These are phyloP conservation scores for Fusarium bactridioides DNA, from an alignment of 2,329 filamentous ascomycete genomes.

Conservation along the genomic window DNA sequence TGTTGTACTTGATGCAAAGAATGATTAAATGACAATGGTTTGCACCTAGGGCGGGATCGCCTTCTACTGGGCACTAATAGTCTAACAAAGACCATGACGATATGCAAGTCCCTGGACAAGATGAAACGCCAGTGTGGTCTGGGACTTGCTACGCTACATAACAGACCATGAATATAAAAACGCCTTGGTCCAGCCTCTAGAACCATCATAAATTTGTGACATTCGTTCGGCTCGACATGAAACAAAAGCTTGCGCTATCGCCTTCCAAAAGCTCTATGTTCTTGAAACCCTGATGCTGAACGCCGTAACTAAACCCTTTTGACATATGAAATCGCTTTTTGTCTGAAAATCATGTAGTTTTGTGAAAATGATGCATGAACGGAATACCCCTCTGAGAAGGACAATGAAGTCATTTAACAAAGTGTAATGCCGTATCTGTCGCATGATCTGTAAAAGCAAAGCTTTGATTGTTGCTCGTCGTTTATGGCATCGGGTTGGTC, in stretches of 20 bases:
- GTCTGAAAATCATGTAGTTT: neutral
- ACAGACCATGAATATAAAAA: neutral
- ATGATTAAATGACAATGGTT: neutral
- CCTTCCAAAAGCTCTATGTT: conserved; percentile 6
- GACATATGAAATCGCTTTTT: conserved; percentile 17
- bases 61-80: conserved; percentile 9
- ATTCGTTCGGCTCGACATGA: neutral
- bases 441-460: neutral
- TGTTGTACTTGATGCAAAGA: neutral
- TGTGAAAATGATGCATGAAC: conserved; percentile 7
- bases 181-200: neutral
- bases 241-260: conserved; percentile 19
- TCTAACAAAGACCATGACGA: neutral
- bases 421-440: neutral
- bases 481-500: conserved; percentile 38
- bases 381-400: neutral
- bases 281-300: conserved; percentile 4
- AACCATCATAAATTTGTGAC: neutral
- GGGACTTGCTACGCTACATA: neutral
- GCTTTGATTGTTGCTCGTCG: neutral
- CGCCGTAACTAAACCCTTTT: conserved; percentile 7
- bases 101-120: neutral
- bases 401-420: neutral
- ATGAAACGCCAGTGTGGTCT: neutral
- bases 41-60: conserved; percentile 5